These are phyloP conservation scores for Flaveria robusta DNA, from an alignment of 129 eudicot genomes.

Conservation along the genomic window DNA sequence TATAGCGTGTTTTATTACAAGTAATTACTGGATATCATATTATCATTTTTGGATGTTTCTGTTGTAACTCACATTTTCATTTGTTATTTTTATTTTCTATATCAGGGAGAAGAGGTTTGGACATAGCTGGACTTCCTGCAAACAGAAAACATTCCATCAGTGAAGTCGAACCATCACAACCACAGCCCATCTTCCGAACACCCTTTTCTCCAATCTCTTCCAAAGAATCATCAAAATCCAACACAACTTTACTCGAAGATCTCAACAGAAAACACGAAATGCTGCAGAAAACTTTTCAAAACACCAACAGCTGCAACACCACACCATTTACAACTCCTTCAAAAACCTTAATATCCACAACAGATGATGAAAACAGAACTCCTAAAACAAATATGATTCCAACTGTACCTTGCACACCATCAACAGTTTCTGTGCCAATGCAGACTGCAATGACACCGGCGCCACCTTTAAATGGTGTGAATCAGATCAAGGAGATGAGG, in stretches of 20 bases:
- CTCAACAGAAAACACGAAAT: conserved; percentile 56
- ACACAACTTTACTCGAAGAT: conserved; percentile 44
- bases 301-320: conserved; percentile 32
- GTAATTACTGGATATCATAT: too few species aligned
- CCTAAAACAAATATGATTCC: conserved; percentile 52
- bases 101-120: conserved; percentile 75
- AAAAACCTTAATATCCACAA: conserved; percentile 37
- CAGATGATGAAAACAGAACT: conserved; percentile 69
- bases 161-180: conserved; percentile 46
- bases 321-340: conserved; percentile 63
- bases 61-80: background rate
- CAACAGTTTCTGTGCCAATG: conserved; percentile 71
- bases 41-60: too few species aligned
- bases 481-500: conserved; percentile 27
- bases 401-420: conserved; percentile 55
- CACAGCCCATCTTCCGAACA: conserved; percentile 48
- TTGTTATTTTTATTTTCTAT: background rate
- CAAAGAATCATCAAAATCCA: conserved; percentile 63
- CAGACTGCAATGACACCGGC: conserved; percentile 70
- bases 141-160: conserved; percentile 55
- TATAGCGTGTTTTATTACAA: too few species aligned
- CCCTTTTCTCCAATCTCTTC: conserved; percentile 87
- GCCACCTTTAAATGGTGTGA: conserved; percentile 42
- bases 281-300: conserved; percentile 46
- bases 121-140: conserved; percentile 60